Evolutionary conservation across 2,329 filamentous ascomycete species (phyloP).

Genomic region (Ophiostoma novo-ulmi): DNA sequence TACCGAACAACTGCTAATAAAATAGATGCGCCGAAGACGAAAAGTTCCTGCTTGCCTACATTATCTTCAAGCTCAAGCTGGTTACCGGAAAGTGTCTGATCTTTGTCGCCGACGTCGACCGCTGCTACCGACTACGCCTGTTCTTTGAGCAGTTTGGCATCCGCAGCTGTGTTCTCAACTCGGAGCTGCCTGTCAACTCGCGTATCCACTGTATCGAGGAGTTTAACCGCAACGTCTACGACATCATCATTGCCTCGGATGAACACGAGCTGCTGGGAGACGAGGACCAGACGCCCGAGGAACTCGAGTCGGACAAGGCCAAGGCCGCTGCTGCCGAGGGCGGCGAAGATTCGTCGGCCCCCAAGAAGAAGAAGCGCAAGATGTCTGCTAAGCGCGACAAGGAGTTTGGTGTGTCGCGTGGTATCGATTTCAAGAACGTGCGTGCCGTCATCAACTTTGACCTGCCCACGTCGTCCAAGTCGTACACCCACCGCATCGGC

Average conservation of each 20-base stretch:
- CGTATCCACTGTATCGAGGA: conserved; percentile 92
- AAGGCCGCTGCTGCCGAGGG: conserved; percentile 28
- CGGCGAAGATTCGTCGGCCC: conserved; percentile 29
- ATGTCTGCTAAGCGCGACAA: conserved; percentile 59
- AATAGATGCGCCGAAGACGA: conserved; percentile 84
- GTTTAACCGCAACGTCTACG: conserved; percentile 95
- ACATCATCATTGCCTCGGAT: conserved; percentile 95
- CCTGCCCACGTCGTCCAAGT: conserved; percentile 78
- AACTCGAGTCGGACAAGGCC: conserved; percentile 39
- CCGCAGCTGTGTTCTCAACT: conserved; percentile 87
- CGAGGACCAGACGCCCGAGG: conserved; percentile 42
- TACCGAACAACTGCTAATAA: conserved; percentile 24
- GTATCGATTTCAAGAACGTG: conserved; percentile 95
- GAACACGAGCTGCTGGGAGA: conserved; percentile 36
- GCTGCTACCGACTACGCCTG: conserved; percentile 84
- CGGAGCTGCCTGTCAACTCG: conserved; percentile 87
- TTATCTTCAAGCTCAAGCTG: conserved; percentile 90
- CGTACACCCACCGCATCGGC: conserved; percentile 95
- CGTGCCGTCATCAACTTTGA: conserved; percentile 96
- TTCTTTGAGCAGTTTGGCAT: conserved; percentile 97
- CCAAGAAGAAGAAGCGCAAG: conserved; percentile 63
- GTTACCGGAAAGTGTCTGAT: conserved; percentile 82
- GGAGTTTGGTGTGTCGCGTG: conserved; percentile 92
- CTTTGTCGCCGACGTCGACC: conserved; percentile 75
- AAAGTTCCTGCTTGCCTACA: conserved; percentile 87